Evolutionary conservation across 2,329 filamentous ascomycete species (phyloP).

Genomic region (Aureobasidium sp.): DNA sequence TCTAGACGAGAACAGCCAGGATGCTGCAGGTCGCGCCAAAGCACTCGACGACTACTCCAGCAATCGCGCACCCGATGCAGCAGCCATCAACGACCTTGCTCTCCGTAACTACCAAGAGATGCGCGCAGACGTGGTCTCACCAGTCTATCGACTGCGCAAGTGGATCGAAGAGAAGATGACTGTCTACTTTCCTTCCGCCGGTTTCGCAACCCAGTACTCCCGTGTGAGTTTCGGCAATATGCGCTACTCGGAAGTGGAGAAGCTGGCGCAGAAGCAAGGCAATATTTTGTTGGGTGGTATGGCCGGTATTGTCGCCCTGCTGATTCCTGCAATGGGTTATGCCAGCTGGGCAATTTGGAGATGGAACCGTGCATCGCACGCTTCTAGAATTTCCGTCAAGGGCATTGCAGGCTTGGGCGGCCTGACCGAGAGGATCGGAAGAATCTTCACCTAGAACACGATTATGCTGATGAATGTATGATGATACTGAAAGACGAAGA

Average conservation of each 20-base stretch:
- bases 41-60: conserved; percentile 69
- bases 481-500: background rate
- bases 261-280: conserved; percentile 62
- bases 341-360: conserved; percentile 25
- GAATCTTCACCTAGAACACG: conserved; percentile 19
- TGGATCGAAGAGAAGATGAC: conserved; percentile 77
- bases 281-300: conserved; percentile 31
- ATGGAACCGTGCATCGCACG: conserved; percentile 20
- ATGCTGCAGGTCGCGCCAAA: conserved; percentile 31
- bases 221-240: conserved; percentile 91
- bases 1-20: conserved; percentile 60
- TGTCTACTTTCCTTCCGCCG: conserved; percentile 65
- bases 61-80: conserved; percentile 67
- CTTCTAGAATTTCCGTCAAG: conserved; percentile 3
- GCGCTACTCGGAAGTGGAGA: conserved; percentile 75
- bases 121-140: conserved; percentile 74
- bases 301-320: conserved; percentile 43
- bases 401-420: conserved; percentile 12
- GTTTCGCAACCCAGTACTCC: conserved; percentile 89
- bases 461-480: background rate
- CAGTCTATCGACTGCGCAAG: conserved; percentile 73
- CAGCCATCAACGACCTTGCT: conserved; percentile 88
- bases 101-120: conserved; percentile 91
- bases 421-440: conserved; percentile 19
- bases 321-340: conserved; percentile 25